Percentiles rank a stretch among this genome's conserved stretches.
Conservation (phyloP, 2,329 filamentous ascomycete genomes). For the Trichophyton mentagrophytes region DNA sequence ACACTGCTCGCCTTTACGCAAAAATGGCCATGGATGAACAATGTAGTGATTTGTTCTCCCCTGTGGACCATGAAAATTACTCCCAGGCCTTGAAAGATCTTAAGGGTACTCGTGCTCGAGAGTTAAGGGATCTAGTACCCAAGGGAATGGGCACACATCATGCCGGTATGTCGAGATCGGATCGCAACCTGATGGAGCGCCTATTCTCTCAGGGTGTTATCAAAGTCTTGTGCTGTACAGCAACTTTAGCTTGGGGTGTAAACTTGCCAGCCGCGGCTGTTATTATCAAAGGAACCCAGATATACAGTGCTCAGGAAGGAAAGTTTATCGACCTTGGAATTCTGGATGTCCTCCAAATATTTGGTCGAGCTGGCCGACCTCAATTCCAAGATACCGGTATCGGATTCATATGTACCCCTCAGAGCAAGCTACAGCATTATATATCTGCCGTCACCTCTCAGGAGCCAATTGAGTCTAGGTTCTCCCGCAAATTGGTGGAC, state of each 20-base stretch:
- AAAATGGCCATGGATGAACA: slow-evolving; percentile 75
- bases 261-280: slow-evolving; percentile 95
- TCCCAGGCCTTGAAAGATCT: slow-evolving; percentile 70
- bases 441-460: slow-evolving; percentile 87
- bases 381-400: slow-evolving; percentile 97
- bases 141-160: slow-evolving; percentile 94
- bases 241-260: slow-evolving; percentile 95
- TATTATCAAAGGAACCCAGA: slow-evolving; percentile 93
- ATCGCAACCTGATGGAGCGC: slow-evolving; percentile 89
- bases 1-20: slow-evolving; percentile 71
- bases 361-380: slow-evolving; percentile 91
- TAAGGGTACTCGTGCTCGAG: slow-evolving; percentile 70
- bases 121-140: slow-evolving; percentile 75
- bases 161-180: slow-evolving; percentile 87
- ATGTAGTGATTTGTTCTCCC: slow-evolving; percentile 72
- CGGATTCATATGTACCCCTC: slow-evolving; percentile 92
- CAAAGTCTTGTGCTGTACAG: slow-evolving; percentile 95
- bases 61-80: slow-evolving; percentile 63
- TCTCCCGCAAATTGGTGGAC: slow-evolving; percentile 85
- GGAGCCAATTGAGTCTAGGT: slow-evolving; percentile 92
- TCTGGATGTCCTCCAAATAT: slow-evolving; percentile 92
- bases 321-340: slow-evolving; percentile 96
- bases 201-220: slow-evolving; percentile 86
- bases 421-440: slow-evolving; percentile 88
- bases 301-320: slow-evolving; percentile 92